Evolutionary conservation across 2,329 filamentous ascomycete genomes (phyloP).

Genomic region (Epichloe baconii): DNA sequence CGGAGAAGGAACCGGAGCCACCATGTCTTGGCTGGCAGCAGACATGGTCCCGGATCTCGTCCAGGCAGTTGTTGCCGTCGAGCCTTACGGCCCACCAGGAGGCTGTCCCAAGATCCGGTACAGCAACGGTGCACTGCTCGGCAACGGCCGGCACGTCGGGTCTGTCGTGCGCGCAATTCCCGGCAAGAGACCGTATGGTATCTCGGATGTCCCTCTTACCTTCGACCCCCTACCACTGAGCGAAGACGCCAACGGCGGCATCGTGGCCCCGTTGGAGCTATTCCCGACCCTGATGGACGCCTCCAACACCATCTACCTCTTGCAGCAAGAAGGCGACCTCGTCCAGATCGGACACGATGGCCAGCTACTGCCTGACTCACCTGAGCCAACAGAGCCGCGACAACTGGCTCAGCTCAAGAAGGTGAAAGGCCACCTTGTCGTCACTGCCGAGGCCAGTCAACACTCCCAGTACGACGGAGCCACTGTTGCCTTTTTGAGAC

Average conservation of each 20-base stretch:
- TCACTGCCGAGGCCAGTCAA: slow-evolving; percentile 40
- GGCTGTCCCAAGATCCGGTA: slow-evolving; percentile 8
- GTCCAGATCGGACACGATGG: background rate
- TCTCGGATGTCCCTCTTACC: slow-evolving; percentile 28
- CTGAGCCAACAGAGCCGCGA: slow-evolving; percentile 10
- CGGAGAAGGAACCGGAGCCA: slow-evolving; percentile 35
- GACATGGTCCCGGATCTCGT: slow-evolving; percentile 35
- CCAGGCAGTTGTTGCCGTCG: slow-evolving; percentile 34
- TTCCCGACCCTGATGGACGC: background rate
- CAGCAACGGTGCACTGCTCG: background rate
- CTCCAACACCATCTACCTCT: background rate
- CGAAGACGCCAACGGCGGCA: background rate
- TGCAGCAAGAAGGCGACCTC: slow-evolving; percentile 8
- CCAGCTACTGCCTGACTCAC: background rate
- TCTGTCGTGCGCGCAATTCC: slow-evolving; percentile 14
- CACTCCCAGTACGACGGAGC: slow-evolving; percentile 43
- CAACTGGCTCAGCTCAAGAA: slow-evolving; percentile 33
- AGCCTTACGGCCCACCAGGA: slow-evolving; percentile 41
- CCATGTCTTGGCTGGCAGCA: slow-evolving; percentile 32
- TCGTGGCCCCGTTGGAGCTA: background rate
- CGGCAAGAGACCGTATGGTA: slow-evolving; percentile 22
- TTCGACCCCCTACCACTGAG: slow-evolving; percentile 21
- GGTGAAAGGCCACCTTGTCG: slow-evolving; percentile 30
- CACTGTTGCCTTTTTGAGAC: slow-evolving; percentile 35
- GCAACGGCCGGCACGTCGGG: slow-evolving; percentile 6